phyloP scores from a whole-genome alignment of 345 rosid species.

The Populus davidiana region DNA sequence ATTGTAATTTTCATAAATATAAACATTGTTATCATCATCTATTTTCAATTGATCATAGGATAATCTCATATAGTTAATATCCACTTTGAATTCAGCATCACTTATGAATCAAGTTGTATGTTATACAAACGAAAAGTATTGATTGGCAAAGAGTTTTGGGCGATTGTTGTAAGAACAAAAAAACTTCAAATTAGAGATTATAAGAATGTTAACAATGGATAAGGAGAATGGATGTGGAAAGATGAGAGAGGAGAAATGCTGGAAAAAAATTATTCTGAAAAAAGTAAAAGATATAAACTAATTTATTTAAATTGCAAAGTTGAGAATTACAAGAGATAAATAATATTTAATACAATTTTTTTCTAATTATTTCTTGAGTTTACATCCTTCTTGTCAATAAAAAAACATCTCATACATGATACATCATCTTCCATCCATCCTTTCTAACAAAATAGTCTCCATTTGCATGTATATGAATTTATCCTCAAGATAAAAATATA shows the following conservation, averaged over 20 bases:
- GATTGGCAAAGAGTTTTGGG: background rate
- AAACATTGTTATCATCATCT: too few relatives aligned
- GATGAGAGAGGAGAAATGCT: background rate
- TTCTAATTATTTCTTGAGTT: too few relatives aligned
- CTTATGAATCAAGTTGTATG: background rate
- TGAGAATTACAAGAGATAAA: background rate
- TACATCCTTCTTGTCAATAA: background rate
- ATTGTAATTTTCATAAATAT: too few relatives aligned
- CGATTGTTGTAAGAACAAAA: background rate
- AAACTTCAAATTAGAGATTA: too few relatives aligned
- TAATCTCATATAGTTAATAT: background rate
- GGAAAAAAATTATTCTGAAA: background rate
- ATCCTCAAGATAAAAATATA: too few relatives aligned
- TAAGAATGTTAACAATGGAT: background rate
- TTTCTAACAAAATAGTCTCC: too few relatives aligned
- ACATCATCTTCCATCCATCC: too few relatives aligned
- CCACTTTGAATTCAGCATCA: background rate
- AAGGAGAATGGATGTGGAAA: background rate
- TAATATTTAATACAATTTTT: background rate
- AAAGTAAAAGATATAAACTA: background rate
- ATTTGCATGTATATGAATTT: too few relatives aligned
- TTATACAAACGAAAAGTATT: background rate
- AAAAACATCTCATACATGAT: too few relatives aligned
- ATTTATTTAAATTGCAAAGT: background rate
- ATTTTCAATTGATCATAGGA: background rate